A percentile compares a stretch with the other conserved stretches of the same genome.
Evolutionary conservation across 805 yeast genomes (phyloP).

Genomic region (Yarrowia bubula): DNA sequence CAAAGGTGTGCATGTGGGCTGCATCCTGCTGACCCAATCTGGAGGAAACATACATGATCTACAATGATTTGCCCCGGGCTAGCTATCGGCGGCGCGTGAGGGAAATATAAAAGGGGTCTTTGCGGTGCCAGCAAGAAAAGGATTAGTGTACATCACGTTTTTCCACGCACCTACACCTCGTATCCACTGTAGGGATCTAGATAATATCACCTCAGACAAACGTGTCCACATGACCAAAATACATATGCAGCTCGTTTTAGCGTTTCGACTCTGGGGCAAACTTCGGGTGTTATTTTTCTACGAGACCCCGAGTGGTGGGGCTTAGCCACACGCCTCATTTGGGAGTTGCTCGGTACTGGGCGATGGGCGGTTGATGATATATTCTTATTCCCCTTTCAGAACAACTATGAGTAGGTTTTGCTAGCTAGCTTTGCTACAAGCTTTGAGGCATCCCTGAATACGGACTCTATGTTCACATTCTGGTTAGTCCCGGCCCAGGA

Average conservation of each 20-base stretch:
- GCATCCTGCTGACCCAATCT: conserved; percentile 2
- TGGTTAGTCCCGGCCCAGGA: no score
- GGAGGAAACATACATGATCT: conserved; percentile 8
- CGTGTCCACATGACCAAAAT: conserved; percentile 6
- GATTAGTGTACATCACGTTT: no score
- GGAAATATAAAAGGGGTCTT: not conserved
- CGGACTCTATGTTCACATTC: no score
- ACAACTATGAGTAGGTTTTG: no score
- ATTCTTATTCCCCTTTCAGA: no score
- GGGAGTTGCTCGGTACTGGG: not conserved
- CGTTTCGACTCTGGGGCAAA: not conserved
- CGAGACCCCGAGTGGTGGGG: not conserved
- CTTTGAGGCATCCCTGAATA: no score
- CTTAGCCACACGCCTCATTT: not conserved
- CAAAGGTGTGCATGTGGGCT: conserved; percentile 18
- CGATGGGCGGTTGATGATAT: not conserved
- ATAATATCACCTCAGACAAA: not conserved
- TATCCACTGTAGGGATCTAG: not conserved
- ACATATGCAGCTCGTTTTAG: not conserved
- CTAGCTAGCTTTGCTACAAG: no score
- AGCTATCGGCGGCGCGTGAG: not conserved
- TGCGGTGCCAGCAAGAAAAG: no score
- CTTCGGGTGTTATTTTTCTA: not conserved
- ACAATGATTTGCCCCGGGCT: not conserved
- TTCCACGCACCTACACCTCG: no score